phyloP scores from a whole-genome alignment of 2,329 filamentous ascomycete genomes.

The Knufia petricola region DNA sequence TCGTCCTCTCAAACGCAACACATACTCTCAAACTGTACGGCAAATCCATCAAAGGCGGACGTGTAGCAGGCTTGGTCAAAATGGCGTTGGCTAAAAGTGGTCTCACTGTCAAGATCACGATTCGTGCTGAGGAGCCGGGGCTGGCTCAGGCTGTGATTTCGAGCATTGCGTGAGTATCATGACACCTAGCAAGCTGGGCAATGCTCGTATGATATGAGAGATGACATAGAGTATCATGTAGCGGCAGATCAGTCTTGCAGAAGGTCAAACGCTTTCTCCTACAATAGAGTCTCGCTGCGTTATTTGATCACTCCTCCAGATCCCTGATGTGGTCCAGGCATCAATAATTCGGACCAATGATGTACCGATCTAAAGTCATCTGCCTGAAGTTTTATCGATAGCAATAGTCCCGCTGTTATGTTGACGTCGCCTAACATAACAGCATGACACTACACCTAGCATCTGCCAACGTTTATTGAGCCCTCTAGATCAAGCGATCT shows the following conservation, averaged over 20 bases:
- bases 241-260: not conserved
- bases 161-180: slow-evolving; percentile 27
- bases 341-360: too few species aligned
- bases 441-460: too few species aligned
- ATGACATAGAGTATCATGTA: slow-evolving; percentile 1
- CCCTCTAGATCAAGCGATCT: too few species aligned
- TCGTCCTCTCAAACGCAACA: slow-evolving; percentile 76
- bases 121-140: slow-evolving; percentile 84
- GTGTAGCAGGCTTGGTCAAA: slow-evolving; percentile 74
- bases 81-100: slow-evolving; percentile 93
- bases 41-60: slow-evolving; percentile 84
- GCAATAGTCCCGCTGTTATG: too few species aligned
- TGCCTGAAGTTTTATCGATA: too few species aligned
- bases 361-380: too few species aligned
- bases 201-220: not conserved
- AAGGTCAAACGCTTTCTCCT: not conserved
- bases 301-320: too few species aligned
- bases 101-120: slow-evolving; percentile 90
- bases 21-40: slow-evolving; percentile 93
- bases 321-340: too few species aligned
- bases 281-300: too few species aligned
- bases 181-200: not conserved
- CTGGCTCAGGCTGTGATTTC: slow-evolving; percentile 76
- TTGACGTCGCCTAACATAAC: too few species aligned
- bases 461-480: not conserved